Evolutionary conservation across 192 early-diverging fungal genomes (phyloP).

Genomic region (Entomortierella parvispora): DNA sequence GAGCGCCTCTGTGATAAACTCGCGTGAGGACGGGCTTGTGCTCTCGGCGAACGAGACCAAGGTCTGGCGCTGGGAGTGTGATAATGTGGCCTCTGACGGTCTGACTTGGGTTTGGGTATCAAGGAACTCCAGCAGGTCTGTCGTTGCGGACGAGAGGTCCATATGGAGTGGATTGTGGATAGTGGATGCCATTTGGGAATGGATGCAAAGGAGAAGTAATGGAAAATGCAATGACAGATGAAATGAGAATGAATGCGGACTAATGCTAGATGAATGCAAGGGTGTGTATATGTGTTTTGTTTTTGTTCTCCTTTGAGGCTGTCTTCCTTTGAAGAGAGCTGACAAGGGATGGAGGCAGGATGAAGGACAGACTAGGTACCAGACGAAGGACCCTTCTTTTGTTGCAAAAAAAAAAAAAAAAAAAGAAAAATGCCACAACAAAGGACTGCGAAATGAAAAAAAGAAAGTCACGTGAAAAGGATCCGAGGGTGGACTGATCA

Average conservation of each 20-base stretch:
- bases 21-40: not conserved
- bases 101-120: slow-evolving; percentile 33
- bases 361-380: too few relatives aligned
- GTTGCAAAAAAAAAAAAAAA: too few relatives aligned
- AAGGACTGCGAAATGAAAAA: too few relatives aligned
- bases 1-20: slow-evolving; percentile 20
- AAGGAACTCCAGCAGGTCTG: slow-evolving; percentile 45
- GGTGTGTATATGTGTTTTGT: too few relatives aligned
- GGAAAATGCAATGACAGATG: not conserved
- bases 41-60: slow-evolving; percentile 21
- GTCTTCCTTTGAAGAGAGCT: not conserved
- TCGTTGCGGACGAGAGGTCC: slow-evolving; percentile 38
- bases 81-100: slow-evolving; percentile 1
- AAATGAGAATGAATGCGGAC: slow-evolving; percentile 2
- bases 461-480: too few relatives aligned
- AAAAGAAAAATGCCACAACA: too few relatives aligned
- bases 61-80: slow-evolving; percentile 23
- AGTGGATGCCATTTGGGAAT: slow-evolving; percentile 19
- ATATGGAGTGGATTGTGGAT: slow-evolving; percentile 51
- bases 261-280: slow-evolving; percentile 1
- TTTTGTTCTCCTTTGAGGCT: not conserved
- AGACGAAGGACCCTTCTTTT: too few relatives aligned
- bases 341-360: too few relatives aligned
- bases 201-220: slow-evolving; percentile 7
- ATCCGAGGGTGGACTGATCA: too few relatives aligned